Conservation (phyloP, 495 filamentous ascomycete genomes). For the Aspergillus carlsbadensis region DNA sequence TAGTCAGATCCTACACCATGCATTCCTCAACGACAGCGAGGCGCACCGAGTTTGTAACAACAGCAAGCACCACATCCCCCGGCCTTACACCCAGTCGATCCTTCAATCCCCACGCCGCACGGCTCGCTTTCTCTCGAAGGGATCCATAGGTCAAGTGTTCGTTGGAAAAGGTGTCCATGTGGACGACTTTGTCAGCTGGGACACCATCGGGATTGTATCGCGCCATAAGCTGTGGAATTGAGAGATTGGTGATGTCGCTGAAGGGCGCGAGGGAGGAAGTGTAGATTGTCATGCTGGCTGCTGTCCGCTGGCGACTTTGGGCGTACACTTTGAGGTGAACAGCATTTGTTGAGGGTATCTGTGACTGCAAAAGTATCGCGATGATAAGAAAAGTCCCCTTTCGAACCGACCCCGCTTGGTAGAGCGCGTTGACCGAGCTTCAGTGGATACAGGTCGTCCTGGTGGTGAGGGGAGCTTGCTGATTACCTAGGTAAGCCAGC, state of each 20-base stretch:
- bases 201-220: slow-evolving; percentile 4
- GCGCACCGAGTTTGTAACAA: neutral
- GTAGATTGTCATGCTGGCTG: neutral
- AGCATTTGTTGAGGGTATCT: no score
- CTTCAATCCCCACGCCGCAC: slow-evolving; percentile 1
- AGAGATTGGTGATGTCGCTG: neutral
- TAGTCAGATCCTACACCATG: neutral
- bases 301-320: no score
- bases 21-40: neutral
- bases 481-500: no score
- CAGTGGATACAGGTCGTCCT: no score
- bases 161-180: neutral
- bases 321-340: no score
- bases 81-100: neutral
- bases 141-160: slow-evolving; percentile 1
- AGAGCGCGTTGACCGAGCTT: no score
- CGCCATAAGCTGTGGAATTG: slow-evolving; percentile 2
- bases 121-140: neutral
- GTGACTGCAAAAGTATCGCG: no score
- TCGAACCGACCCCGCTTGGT: no score
- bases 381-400: no score
- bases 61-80: neutral
- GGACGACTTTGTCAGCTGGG: neutral
- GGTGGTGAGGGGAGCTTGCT: no score
- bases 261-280: neutral